Base-by-base conservation (phyloP, 2,329 filamentous ascomycete genomes). In the Microcyclospora pomicola region DNA sequence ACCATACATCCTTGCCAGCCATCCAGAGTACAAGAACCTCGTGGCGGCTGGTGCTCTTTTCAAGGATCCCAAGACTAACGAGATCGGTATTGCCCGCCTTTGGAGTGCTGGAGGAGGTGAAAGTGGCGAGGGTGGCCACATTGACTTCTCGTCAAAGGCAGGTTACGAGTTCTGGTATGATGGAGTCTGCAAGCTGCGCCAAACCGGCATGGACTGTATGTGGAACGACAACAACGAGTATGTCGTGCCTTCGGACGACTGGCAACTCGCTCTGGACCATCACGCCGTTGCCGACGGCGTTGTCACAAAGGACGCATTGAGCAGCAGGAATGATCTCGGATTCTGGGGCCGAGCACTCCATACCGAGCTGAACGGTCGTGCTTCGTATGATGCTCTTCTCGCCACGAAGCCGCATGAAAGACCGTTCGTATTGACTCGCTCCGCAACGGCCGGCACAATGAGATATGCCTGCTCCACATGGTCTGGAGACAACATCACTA, bases 221-320 rank as follows among this genome's bases (percentile, higher is more conserved):
- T 84, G 80, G 80, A 84, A 84, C 46, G 80, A 84, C 53, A 84
- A 84, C 58, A 84, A 83, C 47, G 80, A 84, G 55, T 84, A 82
- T 54, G 76, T 73, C 0, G 66, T 81, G 2, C 69, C 75, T 0
- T 66, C 73, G 42, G 80, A 84, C 42, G 64, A 70, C 15, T 83
- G 79, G 79, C 59, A 73, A 39, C 71, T 75, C 36, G 70, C 72
- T 0, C 61, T 82, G 0, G 66, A 75, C 31, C 60, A 64, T 29
- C 37, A 45, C 5, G 44, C 49, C 11, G 19, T 35, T 11, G 19
- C 34, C 19, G 32, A 38, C 10, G 12, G 12, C 12, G 4, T 31
- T 31, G 12, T 9, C 0, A 58, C 55, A 12, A 33, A 36, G 14
- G 41, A 49, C 1, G 50, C 47, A 24, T 36, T 38, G 1, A 55